These are phyloP conservation scores for Bullera alba DNA, from an alignment of 768 basidiomycete genomes.

Conservation along the genomic window DNA sequence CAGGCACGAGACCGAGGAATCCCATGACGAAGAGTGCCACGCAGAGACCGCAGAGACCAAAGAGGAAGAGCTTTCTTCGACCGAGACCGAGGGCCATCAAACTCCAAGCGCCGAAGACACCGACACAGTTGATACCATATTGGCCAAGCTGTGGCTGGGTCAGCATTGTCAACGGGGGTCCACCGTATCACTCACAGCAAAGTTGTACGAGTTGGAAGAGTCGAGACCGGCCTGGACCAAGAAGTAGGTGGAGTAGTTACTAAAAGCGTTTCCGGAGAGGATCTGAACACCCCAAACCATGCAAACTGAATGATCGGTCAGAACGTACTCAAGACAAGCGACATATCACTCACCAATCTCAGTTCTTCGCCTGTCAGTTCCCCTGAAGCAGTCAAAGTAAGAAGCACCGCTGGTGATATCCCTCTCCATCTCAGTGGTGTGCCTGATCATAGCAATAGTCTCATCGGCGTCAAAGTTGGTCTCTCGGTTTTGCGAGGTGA, in stretches of 20 bases:
- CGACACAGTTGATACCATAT: conserved; percentile 34
- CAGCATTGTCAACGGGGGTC: too few relatives aligned
- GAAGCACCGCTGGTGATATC: conserved; percentile 38
- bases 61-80: conserved; percentile 34
- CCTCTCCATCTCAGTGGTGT: conserved; percentile 47
- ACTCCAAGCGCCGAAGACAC: conserved; percentile 29
- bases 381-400: conserved; percentile 48
- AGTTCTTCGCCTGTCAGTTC: conserved; percentile 45
- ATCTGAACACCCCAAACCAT: conserved; percentile 41
- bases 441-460: conserved; percentile 45
- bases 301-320: too few relatives aligned
- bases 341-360: too few relatives aligned
- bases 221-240: conserved; percentile 34
- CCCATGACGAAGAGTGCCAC: conserved; percentile 35
- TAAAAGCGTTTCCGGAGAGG: conserved; percentile 33
- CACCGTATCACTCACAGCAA: too few relatives aligned
- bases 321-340: too few relatives aligned
- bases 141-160: too few relatives aligned
- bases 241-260: conserved; percentile 36
- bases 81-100: conserved; percentile 34
- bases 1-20: conserved; percentile 35
- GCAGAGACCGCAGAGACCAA: conserved; percentile 34
- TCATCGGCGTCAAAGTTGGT: conserved; percentile 40
- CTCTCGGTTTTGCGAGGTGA: conserved; percentile 26
- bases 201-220: conserved; percentile 19